Evolutionary conservation across 2,329 filamentous ascomycete genomes (phyloP).

Genomic region (Ascosphaera acerosa): DNA sequence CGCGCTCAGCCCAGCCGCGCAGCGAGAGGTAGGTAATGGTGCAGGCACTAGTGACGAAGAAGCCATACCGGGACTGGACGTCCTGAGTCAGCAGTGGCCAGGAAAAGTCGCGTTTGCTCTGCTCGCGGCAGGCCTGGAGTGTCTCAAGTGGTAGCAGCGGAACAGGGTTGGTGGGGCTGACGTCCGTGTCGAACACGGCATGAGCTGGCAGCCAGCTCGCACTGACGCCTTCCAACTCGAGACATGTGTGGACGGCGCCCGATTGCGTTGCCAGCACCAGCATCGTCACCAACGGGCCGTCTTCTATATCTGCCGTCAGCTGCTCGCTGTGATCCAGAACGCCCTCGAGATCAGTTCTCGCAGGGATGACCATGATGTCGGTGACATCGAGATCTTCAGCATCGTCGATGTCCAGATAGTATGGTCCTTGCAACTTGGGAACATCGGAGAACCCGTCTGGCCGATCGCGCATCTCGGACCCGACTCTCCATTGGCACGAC

Average conservation of each 20-base stretch:
- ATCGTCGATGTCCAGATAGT: slow-evolving; percentile 25
- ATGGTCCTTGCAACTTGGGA: slow-evolving; percentile 36
- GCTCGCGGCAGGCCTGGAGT: slow-evolving; percentile 15
- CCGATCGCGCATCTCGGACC: slow-evolving; percentile 29
- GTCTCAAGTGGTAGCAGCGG: slow-evolving; percentile 22
- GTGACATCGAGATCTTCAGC: slow-evolving; percentile 30
- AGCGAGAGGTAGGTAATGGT: slow-evolving; percentile 31
- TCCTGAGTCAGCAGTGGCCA: slow-evolving; percentile 33
- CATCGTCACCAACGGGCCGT: slow-evolving; percentile 29
- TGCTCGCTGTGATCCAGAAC: slow-evolving; percentile 22
- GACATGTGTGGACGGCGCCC: slow-evolving; percentile 30
- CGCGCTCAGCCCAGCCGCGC: slow-evolving; percentile 28
- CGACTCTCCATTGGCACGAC: slow-evolving; percentile 15
- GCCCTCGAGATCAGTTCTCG: slow-evolving; percentile 25
- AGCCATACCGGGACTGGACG: slow-evolving; percentile 28
- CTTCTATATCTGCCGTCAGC: slow-evolving; percentile 19
- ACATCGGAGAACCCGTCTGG: slow-evolving; percentile 29
- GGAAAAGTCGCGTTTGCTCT: slow-evolving; percentile 8
- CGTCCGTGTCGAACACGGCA: slow-evolving; percentile 9
- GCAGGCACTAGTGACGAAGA: slow-evolving; percentile 30
- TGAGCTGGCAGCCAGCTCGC: slow-evolving; percentile 34
- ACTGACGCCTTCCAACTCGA: slow-evolving; percentile 35
- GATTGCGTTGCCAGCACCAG: slow-evolving; percentile 31
- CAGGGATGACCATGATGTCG: slow-evolving; percentile 32
- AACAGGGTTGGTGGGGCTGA: slow-evolving; percentile 7